phyloP scores from a whole-genome alignment of 2,329 filamentous ascomycete genomes.

The Exophiala calicioides region DNA sequence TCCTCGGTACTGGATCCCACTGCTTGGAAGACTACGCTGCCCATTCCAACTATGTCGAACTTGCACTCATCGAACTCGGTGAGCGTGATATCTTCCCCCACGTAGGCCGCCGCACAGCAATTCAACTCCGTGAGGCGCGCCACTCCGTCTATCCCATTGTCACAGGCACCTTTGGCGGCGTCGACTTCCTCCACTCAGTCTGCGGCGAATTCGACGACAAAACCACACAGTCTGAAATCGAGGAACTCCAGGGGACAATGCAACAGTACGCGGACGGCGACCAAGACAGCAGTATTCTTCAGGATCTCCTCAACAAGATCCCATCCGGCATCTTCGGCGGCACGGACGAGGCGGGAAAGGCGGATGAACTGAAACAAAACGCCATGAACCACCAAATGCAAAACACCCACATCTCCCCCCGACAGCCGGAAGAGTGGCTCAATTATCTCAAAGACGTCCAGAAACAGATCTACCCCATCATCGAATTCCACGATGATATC shows the following conservation, averaged over 20 bases:
- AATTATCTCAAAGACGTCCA: conserved; percentile 72
- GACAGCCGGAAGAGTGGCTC: conserved; percentile 81
- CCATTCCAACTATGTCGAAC: conserved; percentile 89
- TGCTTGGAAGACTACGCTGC: conserved; percentile 91
- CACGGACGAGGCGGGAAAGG: conserved; percentile 71
- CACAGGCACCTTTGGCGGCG: conserved; percentile 91
- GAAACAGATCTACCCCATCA: conserved; percentile 80
- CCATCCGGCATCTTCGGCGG: conserved; percentile 77
- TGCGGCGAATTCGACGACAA: conserved; percentile 81
- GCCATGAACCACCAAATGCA: conserved; percentile 74
- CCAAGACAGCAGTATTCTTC: conserved; percentile 65
- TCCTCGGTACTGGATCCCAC: conserved; percentile 85
- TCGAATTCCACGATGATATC: conserved; percentile 87
- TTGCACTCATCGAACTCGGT: conserved; percentile 83
- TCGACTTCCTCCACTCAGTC: conserved; percentile 90
- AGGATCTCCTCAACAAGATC: conserved; percentile 77
- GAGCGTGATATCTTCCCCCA: conserved; percentile 82
- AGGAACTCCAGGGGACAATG: conserved; percentile 83
- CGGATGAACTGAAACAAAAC: conserved; percentile 77
- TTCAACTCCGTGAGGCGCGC: conserved; percentile 68
- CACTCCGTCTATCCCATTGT: conserved; percentile 74
- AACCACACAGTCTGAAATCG: conserved; percentile 84
- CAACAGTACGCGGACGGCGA: conserved; percentile 60
- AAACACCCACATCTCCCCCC: conserved; percentile 71
- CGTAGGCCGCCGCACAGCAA: conserved; percentile 71